Base-by-base conservation (phyloP, 176 grass and related monocot species). In the Dendrocalamus sinicus region DNA sequence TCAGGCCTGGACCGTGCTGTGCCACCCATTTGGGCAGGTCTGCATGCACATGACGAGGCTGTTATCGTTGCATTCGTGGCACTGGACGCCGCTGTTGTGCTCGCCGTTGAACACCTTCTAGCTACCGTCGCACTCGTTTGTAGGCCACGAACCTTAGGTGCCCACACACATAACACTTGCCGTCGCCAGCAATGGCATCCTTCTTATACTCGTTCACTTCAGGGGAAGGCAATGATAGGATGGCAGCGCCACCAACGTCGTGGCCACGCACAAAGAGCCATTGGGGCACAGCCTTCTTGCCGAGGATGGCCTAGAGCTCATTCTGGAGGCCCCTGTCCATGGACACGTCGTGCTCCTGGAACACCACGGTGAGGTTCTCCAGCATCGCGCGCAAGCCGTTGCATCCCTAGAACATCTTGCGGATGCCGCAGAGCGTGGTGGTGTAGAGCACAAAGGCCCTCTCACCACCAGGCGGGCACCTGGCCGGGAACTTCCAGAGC, bases 321-420 rank as follows among this genome's bases (percentile, higher is more conserved):
- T 97, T 92, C 72, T 85, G 70, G 73, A 92, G 92, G 1, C 88
- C 94, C 13, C 91, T 76, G 89, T 97, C 92, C 94, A 97, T 94
- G 63, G 94, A 97, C 47, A 97, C 88, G 80, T 97, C 94, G 8
- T 92, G 88, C 83, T 97, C 94, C 52, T 94, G 90, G 86, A 94
- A 94, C 30, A 81, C 19, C 28, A 84, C 54, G 69, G 82, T 81
- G 58, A 97, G 89, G 79, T 86, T 89, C 71, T 94, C 89, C 48
- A 94, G 88, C 48, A 97, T 77, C 57, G 86, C 55, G 44, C 85
- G 83, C 53, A 97, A 76, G 40, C 51, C 84, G 66, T 80, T 80
- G 78, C 94, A 97, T 70, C 92, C 90, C 90, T 97, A 87, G 79
- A 97, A 97, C 4, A 92, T 97, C 65, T 85, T 91, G 44, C 94